Evolutionary conservation across 805 yeast genomes (phyloP), one percentile per base, ranked within the genome.

Genomic region (Sugiyamaella mastotermitis): DNA sequence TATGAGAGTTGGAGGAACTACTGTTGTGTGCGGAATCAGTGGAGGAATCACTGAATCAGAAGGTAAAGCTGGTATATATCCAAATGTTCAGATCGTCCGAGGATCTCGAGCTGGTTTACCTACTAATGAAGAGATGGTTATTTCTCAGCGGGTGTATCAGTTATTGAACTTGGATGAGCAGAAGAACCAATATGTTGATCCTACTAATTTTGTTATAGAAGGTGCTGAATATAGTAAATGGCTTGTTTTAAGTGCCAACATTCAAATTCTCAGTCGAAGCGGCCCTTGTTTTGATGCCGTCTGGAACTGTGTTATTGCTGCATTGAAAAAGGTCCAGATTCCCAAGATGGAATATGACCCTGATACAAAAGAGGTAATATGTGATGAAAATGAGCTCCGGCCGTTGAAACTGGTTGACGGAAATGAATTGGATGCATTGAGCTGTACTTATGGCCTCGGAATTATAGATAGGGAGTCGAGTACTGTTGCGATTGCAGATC

Each of bases 251-350:
- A 76, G 77, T 52, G 88, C 90, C 3, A 76, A 77, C 49, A 66
- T 86, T 28, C 78, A 80, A 48, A 86, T 87, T 0, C 79, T 83
- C 49, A 79, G 90, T 34, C 72, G 92, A 41, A 69, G 84, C 1
- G 95, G 95, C 0, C 94, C 96, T 2, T 62, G 82, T 19, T 79
- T 78, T 51, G 96, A 87, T 52, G 60, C 80, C 8, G 80, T 83
- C 33, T 81, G 87, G 76, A 74, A 71, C 15, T 74, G 88, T 3
- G 58, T 85, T 17, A 53, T 82, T 4, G 62, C 69, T 22, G 92
- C 94, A 0, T 61, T 88, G 39, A 55, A 68, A 38, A 65, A 70
- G 37, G 71, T 78, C 3, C 63, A 64, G 46, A 64, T 88, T 21
- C 97, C 97, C 2, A 60, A 69, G 25, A 76, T 84, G 4, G 80